Evolutionary conservation across 164 flowering plant genomes (phyloP).

Genomic region (Taxillus chinensis): DNA sequence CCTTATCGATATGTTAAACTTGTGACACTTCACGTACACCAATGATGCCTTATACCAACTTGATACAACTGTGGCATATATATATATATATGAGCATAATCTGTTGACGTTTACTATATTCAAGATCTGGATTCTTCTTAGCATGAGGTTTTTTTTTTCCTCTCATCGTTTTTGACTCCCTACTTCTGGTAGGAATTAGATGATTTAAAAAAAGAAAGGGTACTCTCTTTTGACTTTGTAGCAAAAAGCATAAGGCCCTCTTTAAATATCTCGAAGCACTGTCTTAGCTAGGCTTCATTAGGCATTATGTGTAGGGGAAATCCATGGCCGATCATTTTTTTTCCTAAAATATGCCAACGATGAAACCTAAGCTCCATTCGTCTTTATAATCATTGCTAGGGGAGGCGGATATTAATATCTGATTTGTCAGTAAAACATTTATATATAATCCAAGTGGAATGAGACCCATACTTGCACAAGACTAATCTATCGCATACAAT

Average conservation of each 20-base stretch:
- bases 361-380: background rate
- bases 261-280: background rate
- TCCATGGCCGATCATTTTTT: background rate
- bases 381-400: background rate
- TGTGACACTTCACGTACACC: too few relatives aligned
- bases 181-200: background rate
- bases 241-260: background rate
- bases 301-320: background rate
- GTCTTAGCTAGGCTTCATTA: background rate
- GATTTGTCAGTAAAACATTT: background rate
- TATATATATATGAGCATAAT: too few relatives aligned
- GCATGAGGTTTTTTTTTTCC: background rate
- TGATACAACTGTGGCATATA: too few relatives aligned
- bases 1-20: too few relatives aligned
- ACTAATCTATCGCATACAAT: too few relatives aligned
- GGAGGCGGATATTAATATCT: background rate
- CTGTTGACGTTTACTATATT: too few relatives aligned
- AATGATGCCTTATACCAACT: too few relatives aligned
- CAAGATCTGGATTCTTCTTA: background rate
- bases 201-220: background rate
- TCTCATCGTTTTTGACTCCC: background rate
- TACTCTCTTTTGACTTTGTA: background rate
- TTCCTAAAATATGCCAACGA: background rate
- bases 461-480: too few relatives aligned
- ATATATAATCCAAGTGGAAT: too few relatives aligned